Evolutionary conservation across 2,329 filamentous ascomycete genomes (phyloP), one percentile per base, ranked within the genome.

Genomic region (Fusarium burgessii): DNA sequence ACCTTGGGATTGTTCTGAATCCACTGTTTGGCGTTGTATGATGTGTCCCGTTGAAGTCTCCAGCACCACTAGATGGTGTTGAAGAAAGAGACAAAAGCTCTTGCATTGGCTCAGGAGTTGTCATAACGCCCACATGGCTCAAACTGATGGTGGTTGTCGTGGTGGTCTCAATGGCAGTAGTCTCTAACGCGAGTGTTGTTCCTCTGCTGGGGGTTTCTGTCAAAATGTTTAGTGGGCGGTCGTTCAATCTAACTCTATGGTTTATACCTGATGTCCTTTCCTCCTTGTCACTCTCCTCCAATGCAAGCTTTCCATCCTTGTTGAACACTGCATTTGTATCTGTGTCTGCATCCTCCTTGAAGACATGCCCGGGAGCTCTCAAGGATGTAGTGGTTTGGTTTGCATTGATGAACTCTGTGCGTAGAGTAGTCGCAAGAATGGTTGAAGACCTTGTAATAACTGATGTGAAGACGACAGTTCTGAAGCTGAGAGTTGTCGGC

Each of bases 1-100:
- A 58, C 42, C 71, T 74, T 6, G 71, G 64, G 29, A 77, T 54
- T 13, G 77, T 78, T 42, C 43, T 68, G 62, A 79, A 79, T 8
- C 74, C 71, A 32, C 65, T 76, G 33, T 52, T 57, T 23, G 56
- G 32, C 13, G 69, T 43, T 15, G 52, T 25, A 42, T 56, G 60
- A 40, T 42, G 40, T 18, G 69, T 66, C 12, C 47, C 40, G 13
- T 66, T 73, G 20, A 41, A 41, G 23, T 29, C 12, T 5, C 23
- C 36, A 17, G 62, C 47, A 17, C 51, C 52, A 38, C 25, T 12
- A 20, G 49, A 57, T 18, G 59, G 29, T 4, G 58, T 45, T 20
- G 54, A 25, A 23, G 43, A 55, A 27, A 58, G 40, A 29, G 61
- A 18, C 2, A 33, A 45, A 45, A 56, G 42, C 32, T 58, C 68